Percentiles rank a stretch among this genome's conserved stretches.
Evolutionary conservation across 805 yeast genomes (phyloP).

Genomic region (Metschnikowia proteae): DNA sequence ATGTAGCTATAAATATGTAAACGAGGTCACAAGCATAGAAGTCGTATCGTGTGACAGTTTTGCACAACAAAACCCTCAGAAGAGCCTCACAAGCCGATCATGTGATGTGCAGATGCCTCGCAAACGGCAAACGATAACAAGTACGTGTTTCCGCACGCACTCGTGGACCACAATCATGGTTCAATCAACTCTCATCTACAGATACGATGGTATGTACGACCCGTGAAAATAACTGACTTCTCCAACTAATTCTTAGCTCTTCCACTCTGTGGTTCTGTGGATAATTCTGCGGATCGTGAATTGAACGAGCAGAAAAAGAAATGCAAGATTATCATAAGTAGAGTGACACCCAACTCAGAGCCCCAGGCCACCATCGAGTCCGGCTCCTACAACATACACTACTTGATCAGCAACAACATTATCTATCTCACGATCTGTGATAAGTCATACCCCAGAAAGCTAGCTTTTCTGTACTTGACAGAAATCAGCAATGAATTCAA

Average conservation of each 20-base stretch:
- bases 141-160: slow-evolving; percentile 1
- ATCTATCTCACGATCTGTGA: slow-evolving; percentile 79
- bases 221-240: neutral
- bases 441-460: slow-evolving; percentile 74
- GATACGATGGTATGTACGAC: slow-evolving; percentile 53
- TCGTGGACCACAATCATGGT: slow-evolving; percentile 45
- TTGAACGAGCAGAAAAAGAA: slow-evolving; percentile 79
- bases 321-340: slow-evolving; percentile 68
- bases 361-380: slow-evolving; percentile 82
- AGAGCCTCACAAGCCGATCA: neutral
- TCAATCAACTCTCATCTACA: slow-evolving; percentile 60
- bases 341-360: slow-evolving; percentile 76
- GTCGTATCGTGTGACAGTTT: neutral
- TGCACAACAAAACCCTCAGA: neutral
- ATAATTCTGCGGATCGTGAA: slow-evolving; percentile 58
- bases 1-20: neutral
- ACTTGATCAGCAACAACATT: slow-evolving; percentile 59
- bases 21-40: neutral
- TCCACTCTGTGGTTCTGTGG: slow-evolving; percentile 89
- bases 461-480: slow-evolving; percentile 81
- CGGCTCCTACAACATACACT: slow-evolving; percentile 71
- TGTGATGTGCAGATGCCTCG: slow-evolving; percentile 1
- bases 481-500: slow-evolving; percentile 81
- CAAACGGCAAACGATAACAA: slow-evolving; percentile 2
- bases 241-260: slow-evolving; percentile 48